These are phyloP conservation scores for Pythium myriotylum DNA, from an alignment of 352 stramenopile genomes.

Conservation along the genomic window DNA sequence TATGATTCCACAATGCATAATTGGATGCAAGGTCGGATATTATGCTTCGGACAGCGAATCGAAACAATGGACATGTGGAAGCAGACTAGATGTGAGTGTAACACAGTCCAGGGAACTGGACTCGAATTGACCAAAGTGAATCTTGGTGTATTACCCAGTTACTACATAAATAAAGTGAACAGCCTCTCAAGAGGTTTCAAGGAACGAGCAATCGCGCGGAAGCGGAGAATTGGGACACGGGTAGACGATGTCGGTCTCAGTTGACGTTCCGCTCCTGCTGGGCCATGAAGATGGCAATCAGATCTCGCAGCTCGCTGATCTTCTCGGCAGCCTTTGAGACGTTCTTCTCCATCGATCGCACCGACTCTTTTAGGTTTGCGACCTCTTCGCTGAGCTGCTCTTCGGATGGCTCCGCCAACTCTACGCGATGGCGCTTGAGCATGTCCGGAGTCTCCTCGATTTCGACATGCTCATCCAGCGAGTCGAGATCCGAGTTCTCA, in stretches of 20 bases:
- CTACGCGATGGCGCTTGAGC: constrained; percentile 39
- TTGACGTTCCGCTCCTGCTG: constrained; percentile 18
- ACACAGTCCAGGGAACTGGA: too few relatives aligned
- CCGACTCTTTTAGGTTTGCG: constrained; percentile 35
- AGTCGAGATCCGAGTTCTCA: background rate
- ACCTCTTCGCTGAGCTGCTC: constrained; percentile 40
- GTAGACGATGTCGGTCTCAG: background rate
- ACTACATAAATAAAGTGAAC: background rate
- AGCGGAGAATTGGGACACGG: too few relatives aligned
- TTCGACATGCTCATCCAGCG: background rate
- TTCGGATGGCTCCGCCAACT: constrained; percentile 14
- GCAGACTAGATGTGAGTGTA: too few relatives aligned
- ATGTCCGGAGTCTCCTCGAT: background rate
- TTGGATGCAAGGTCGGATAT: background rate
- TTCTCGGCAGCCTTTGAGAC: constrained; percentile 45
- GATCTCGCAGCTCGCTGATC: constrained; percentile 45
- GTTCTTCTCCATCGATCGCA: constrained; percentile 32
- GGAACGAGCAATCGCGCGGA: too few relatives aligned
- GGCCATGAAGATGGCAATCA: constrained; percentile 43
- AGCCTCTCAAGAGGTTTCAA: background rate
- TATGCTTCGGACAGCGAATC: background rate
- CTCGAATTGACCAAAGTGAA: too few relatives aligned
- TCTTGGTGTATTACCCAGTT: too few relatives aligned
- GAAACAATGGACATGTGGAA: too few relatives aligned
- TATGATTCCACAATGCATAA: background rate